Base-by-base conservation (phyloP, 371 early-diverging fungal genomes). In the Apophysomyces variabilis region DNA sequence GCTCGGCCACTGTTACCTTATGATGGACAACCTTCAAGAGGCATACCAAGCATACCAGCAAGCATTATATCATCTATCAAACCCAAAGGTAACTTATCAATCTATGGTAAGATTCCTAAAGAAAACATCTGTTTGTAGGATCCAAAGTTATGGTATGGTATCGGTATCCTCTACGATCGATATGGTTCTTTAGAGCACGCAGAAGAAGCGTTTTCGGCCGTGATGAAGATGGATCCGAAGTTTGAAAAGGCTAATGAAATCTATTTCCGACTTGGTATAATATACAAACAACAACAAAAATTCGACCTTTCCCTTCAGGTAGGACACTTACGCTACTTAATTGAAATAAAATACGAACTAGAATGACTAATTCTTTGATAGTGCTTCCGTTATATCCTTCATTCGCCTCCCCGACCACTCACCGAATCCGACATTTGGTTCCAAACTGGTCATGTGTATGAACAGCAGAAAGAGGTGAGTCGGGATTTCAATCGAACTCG, bases 121-220 rank as follows among this genome's bases (percentile, higher is more conserved):
- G 21, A 18, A 50, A 9, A 21, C 18, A 38, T 60, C 13, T 26
- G 6, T 32, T 39, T 44, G 7, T 68, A 92, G 89, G 97, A 96
- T 66, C 95, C 97, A 5, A 96, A 95, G 68, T 88, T 98, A 18
- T 98, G 98, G 98, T 98, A 96, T 69, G 97, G 96, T 21, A 95
- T 97, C 45, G 98, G 96, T 26, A 96, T 96, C 37, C 80, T 97
- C 7, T 96, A 97, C 68, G 98, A 98, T 70, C 90, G 96, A 18
- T 96, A 94, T 70, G 95, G 95, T 11, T 93, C 95, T 1, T 90
- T 90, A 26, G 96, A 97, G 50, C 92, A 95, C 70, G 97, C 98
- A 11, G 96, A 96, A 73, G 96, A 96, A 68, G 97, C 97, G 0
- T 97, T 97, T 69, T 83, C 92, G 0, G 91, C 95, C 1, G 97